Evolutionary conservation across 1,139 yeast species (phyloP).

Genomic region (Blastobotrys niveus): DNA sequence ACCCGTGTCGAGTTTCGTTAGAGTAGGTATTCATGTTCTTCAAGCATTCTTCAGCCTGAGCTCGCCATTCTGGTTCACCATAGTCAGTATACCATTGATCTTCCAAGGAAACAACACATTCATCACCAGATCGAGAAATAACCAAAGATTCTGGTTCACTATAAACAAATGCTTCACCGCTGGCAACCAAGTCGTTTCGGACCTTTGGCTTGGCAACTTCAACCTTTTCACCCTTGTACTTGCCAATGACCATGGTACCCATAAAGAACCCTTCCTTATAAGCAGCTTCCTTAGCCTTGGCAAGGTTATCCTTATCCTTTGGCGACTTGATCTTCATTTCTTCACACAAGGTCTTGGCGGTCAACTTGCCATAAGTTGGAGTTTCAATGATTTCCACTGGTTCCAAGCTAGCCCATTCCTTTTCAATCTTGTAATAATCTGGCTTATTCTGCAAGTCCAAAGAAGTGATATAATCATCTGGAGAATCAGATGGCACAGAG

Average conservation of each 20-base stretch:
- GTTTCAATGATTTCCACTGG: conserved; percentile 71
- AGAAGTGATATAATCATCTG: conserved; percentile 89
- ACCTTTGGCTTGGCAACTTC: conserved; percentile 87
- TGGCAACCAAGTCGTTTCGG: conserved; percentile 69
- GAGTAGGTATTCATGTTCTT: conserved; percentile 71
- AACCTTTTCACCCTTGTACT: conserved; percentile 82
- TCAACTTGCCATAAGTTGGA: conserved; percentile 79
- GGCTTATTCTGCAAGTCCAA: conserved; percentile 83
- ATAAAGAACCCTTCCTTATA: conserved; percentile 96
- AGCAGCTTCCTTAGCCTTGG: conserved; percentile 89
- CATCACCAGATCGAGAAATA: conserved; percentile 93
- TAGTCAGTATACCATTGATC: conserved; percentile 99
- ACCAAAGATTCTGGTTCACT: conserved; percentile 91
- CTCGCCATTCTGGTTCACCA: conserved; percentile 92
- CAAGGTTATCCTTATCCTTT: conserved; percentile 79
- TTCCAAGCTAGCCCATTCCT: conserved; percentile 80
- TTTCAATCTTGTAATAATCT: conserved; percentile 78
- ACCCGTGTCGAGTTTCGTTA: conserved; percentile 83
- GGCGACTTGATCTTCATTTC: conserved; percentile 91
- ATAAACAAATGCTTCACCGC: conserved; percentile 81
- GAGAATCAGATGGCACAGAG: conserved; percentile 97
- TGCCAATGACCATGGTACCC: conserved; percentile 76
- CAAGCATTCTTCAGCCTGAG: conserved; percentile 78
- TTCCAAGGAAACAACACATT: conserved; percentile 92
- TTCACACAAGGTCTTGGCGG: conserved; percentile 81